Evolutionary conservation across 2,329 filamentous ascomycete genomes (phyloP).

Genomic region (Alternaria ethzedia): DNA sequence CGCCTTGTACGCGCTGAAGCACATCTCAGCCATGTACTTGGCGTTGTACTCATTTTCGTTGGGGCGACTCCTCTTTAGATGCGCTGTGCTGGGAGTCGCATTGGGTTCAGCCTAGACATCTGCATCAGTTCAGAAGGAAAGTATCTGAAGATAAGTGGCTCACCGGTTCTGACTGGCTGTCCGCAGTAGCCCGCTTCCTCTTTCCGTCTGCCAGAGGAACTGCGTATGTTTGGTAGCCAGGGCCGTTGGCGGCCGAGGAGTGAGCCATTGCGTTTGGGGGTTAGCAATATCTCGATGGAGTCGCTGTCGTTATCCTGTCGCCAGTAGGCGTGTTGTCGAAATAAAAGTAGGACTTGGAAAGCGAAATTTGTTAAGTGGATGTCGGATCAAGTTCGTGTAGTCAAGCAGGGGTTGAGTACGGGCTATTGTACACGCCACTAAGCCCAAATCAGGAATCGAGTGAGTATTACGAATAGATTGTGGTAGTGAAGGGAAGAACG

Average conservation of each 20-base stretch:
- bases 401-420: background rate
- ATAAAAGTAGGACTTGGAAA: background rate
- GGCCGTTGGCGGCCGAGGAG: background rate
- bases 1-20: conserved; percentile 1
- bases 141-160: background rate
- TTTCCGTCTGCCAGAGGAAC: background rate
- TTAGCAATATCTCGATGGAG: background rate
- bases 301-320: background rate
- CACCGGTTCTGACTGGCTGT: background rate
- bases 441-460: background rate
- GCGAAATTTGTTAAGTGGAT: background rate
- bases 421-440: background rate
- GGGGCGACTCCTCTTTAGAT: background rate
- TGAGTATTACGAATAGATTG: background rate
- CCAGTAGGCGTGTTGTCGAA: background rate
- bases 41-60: conserved; percentile 2
- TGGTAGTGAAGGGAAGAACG: background rate
- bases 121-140: background rate
- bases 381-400: background rate
- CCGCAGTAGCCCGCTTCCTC: background rate
- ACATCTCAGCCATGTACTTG: conserved; percentile 12
- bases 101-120: background rate
- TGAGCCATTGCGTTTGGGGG: background rate
- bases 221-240: background rate
- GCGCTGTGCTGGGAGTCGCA: background rate